A percentile compares a stretch with the other conserved stretches of the same genome.
Evolutionary conservation across 441 rosid genomes (phyloP).

Genomic region (Eruca vesicaria): DNA sequence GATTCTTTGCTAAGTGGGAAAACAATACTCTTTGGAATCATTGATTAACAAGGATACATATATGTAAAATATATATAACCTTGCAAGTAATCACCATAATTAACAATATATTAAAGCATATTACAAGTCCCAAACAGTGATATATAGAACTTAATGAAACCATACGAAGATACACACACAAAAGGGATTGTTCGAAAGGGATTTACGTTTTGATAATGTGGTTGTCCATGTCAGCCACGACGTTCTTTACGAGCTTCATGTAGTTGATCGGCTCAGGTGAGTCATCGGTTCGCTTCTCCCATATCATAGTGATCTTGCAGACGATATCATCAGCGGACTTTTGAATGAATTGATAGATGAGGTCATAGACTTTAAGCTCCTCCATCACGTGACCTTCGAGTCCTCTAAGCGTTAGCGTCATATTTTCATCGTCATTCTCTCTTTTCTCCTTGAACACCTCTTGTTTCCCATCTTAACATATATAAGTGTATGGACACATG

Average conservation of each 20-base stretch:
- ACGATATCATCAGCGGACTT: conserved; percentile 12
- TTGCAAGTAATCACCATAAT: background rate
- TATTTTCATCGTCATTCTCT: conserved; percentile 29
- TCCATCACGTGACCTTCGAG: conserved; percentile 36
- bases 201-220: conserved; percentile 28
- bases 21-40: background rate
- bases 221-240: conserved; percentile 29
- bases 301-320: conserved; percentile 33
- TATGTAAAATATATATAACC: background rate
- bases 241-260: conserved; percentile 29
- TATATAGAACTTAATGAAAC: background rate
- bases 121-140: background rate
- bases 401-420: conserved; percentile 22
- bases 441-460: conserved; percentile 34
- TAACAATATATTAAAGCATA: background rate
- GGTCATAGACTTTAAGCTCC: conserved; percentile 27
- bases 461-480: conserved; percentile 26
- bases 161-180: background rate
- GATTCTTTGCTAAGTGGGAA: background rate
- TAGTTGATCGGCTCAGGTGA: conserved; percentile 31
- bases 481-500: background rate
- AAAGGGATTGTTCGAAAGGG: background rate
- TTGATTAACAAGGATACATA: background rate
- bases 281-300: conserved; percentile 34
- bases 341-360: conserved; percentile 25